These are phyloP conservation scores for Entelexis paramagnoliae DNA, from an alignment of 1,139 yeast genomes.

Conservation along the genomic window DNA sequence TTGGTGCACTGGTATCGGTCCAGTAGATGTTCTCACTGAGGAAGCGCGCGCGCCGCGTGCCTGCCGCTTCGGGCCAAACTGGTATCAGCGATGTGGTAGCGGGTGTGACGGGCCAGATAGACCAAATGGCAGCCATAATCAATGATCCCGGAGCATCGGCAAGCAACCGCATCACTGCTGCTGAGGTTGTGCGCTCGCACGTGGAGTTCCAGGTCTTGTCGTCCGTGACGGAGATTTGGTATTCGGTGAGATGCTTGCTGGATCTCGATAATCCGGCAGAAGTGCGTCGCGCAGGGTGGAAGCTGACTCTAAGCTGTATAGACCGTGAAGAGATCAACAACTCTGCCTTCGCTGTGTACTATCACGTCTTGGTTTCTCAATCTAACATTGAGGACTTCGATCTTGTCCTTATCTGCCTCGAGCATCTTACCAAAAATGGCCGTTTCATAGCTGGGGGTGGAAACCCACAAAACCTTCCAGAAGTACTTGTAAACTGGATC, in stretches of 20 bases:
- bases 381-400: constrained; percentile 48
- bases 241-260: constrained; percentile 50
- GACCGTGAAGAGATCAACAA: constrained; percentile 42
- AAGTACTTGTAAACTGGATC: constrained; percentile 34
- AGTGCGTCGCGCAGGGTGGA: constrained; percentile 44
- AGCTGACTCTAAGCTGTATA: constrained; percentile 49
- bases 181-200: constrained; percentile 42
- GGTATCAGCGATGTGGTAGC: constrained; percentile 40
- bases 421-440: constrained; percentile 50
- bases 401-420: constrained; percentile 44
- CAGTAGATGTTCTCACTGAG: constrained; percentile 13
- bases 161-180: constrained; percentile 43
- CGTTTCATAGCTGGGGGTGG: constrained; percentile 46
- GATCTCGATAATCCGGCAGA: constrained; percentile 36
- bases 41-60: constrained; percentile 6
- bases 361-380: constrained; percentile 46
- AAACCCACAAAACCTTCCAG: constrained; percentile 39
- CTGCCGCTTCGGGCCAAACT: background rate
- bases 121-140: constrained; percentile 37
- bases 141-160: constrained; percentile 30
- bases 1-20: background rate
- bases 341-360: constrained; percentile 44
- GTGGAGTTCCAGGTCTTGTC: constrained; percentile 46
- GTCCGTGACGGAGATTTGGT: constrained; percentile 69
- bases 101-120: constrained; percentile 51